These are phyloP conservation scores for Thinopyrum obtusiflorum DNA, from an alignment of 202 grass and related monocot genomes.

Conservation along the genomic window DNA sequence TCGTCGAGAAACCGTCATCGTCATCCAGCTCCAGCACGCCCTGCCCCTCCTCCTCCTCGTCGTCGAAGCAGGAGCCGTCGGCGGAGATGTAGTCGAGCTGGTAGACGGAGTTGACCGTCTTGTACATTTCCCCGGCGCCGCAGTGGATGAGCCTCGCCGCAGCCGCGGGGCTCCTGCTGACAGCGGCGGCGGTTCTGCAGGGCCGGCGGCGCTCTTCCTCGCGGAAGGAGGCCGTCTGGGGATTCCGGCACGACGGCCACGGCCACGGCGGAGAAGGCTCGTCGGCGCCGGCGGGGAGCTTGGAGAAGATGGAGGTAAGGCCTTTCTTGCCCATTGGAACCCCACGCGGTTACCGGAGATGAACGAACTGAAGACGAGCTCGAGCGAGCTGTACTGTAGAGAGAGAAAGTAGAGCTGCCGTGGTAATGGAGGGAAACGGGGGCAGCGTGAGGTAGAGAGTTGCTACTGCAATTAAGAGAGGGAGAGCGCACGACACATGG, in stretches of 20 bases:
- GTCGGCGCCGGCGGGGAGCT: not conserved
- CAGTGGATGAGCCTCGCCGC: not conserved
- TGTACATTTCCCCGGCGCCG: constrained; percentile 50
- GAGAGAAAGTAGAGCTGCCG: not conserved
- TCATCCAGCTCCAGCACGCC: constrained; percentile 10
- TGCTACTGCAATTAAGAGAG: constrained; percentile 8
- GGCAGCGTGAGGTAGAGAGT: not conserved
- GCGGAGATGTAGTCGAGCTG: constrained; percentile 44
- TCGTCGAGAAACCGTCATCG: constrained; percentile 43
- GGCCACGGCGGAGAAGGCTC: not conserved
- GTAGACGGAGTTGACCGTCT: constrained; percentile 78
- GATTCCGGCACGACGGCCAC: constrained; percentile 61
- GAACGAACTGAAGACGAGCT: not conserved
- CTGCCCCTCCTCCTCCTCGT: not conserved
- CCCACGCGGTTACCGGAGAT: not conserved
- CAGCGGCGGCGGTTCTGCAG: not conserved
- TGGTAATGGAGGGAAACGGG: not conserved
- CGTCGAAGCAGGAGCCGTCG: constrained; percentile 41
- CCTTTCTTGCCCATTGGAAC: constrained; percentile 57
- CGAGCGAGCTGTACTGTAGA: not conserved
- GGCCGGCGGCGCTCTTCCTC: not conserved
- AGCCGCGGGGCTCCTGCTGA: not conserved
- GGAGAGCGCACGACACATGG: not conserved
- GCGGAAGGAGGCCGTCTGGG: constrained; percentile 70
- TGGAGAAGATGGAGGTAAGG: constrained; percentile 50